Base-by-base conservation (phyloP, 1,139 yeast species). In the Taphrina confusa region DNA sequence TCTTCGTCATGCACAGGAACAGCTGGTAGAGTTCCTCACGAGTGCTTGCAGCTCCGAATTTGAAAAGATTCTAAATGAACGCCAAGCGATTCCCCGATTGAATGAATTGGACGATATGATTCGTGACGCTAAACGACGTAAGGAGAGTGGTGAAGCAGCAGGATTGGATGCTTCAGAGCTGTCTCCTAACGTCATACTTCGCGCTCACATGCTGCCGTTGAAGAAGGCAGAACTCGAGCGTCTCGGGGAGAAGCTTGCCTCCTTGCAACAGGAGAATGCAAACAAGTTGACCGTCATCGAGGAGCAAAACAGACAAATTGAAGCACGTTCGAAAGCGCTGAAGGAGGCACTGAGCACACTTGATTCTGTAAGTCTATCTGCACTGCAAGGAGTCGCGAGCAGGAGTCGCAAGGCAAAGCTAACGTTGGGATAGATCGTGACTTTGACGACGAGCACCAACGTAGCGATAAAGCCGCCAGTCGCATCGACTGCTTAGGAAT, bases 121-220 rank as follows among this genome's bases (percentile, higher is more conserved):
- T 33, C 36, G 33, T 31, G 40, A 56, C 4, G 60, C 60, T 11
- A 34, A 20, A 12, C 42, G 11, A 27, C 34, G 60, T 18, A 34
- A 37, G 9, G 54, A 36, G n/a, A 8, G n/a, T 12, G 60, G 54
- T 14, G 39, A 18, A 9, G 12, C 44, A 9, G 22, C 14, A 23
- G 18, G 47, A 9, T 39, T 45, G 18, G 25, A 37, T 22, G 45
- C 56, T 2, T 31, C 44, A n/a, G 46, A 37, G 12, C 60, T 45
- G 20, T 12, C 60, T 31, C 60, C 60, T 2, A 47, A 46, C 37
- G 40, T 28, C 4, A 37, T 56, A 6, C 31, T 56, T 14, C 60
- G 51, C 27, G 60, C 60, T 4, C 60, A 56, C 40, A 22, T 56
- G 37, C 9, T 56, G 14, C 60, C 60, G 27, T 30, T 36, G 40